Evolutionary conservation across 2,329 filamentous ascomycete species (phyloP), one percentile per base, ranked within the genome.

Genomic region (Fusarium albidum): DNA sequence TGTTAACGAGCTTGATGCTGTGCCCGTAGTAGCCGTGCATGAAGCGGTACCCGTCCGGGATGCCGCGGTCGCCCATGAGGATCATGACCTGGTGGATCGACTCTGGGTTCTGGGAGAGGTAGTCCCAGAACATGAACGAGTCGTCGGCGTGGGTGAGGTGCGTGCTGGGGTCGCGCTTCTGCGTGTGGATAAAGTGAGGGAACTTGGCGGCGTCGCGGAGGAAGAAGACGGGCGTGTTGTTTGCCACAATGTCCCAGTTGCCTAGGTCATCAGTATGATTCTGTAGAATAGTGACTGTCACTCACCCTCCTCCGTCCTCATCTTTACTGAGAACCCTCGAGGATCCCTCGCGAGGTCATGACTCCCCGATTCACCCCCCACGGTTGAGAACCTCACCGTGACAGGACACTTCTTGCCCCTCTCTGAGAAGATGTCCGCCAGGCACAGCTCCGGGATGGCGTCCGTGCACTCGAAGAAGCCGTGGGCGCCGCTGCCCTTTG

Each of bases 211-310:
- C 86, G 57, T 91, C 88, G 46, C 88, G 79, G n/a, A 91, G 68
- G 73, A 92, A 91, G 78, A 91, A 92, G 3, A 90, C 83, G 0
- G 88, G 88, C 0, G 86, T 90, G 69, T 91, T 91, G 12, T 61
- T 61, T 9, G 42, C 50, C 2, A 61, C 58, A 25, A 25, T 27
- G 3, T 61, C 58, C 4, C 47, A 15, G 0, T 44, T 61, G 43
- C 53, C 32, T 9, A 13, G 13, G 3, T 7, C 29, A 6, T 11
- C 21, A 14, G 4, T 5, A 6, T 15, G 38, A 32, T 14, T n/a
- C n/a, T n/a, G n/a, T n/a, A n/a, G n/a, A n/a, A n/a, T n/a, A n/a
- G n/a, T n/a, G n/a, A n/a, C n/a, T n/a, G 5, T 21, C 3, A 57
- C 54, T 48, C 55, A 3, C 58, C 57, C 7, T 61, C 58, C 1